Base-by-base conservation (phyloP, 1,284 basidiomycete species). In the Abortiporus biennis region DNA sequence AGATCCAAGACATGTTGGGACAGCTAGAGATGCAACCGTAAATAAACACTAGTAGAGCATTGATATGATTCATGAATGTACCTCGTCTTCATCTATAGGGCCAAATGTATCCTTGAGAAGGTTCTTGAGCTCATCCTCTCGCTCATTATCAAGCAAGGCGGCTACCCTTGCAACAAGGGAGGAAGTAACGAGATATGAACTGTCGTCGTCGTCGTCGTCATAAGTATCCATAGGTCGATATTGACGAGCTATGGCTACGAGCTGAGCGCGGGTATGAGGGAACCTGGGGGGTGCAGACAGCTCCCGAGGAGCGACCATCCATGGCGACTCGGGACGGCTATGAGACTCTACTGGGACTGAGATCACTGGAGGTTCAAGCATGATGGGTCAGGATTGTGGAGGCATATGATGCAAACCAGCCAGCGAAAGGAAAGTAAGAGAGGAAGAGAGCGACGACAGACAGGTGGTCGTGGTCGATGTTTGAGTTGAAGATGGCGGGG, bases 91-190 rank as follows among this genome's bases (percentile, higher is more conserved):
- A 54, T 89, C 77, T 52, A 89, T 76, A 21, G 57, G 47, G 54
- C 84, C 57, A 40, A 60, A 86, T 30, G 74, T 78, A 23, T 74
- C 72, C 59, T 78, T 85, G 45, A 95, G 71, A 23, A 91, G 54
- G 2, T 62, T 55, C 66, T 92, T 92, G 55, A 94, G 76, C 43
- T 82, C 78, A 46, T 94, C 92, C 62, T 93, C 91, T 46, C 85
- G 78, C 61, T 95, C 92, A 44, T 82, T 77, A 35, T 78, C 77
- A 35, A 95, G 74, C 38, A 90, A 65, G 3, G 68, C 65, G 21
- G 87, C 84, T 11, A 92, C 81, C 54, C 72, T 72, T 54, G 72
- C 74, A 16, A 92, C 76, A 8, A 92, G 64, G 29, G 69, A 65
- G 1, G 73, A 65, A 33, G 69, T 73, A 44, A 85, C 71, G 40